These are phyloP conservation scores for Globisporangium nodosum DNA, from an alignment of 352 stramenopile species.

Conservation along the genomic window DNA sequence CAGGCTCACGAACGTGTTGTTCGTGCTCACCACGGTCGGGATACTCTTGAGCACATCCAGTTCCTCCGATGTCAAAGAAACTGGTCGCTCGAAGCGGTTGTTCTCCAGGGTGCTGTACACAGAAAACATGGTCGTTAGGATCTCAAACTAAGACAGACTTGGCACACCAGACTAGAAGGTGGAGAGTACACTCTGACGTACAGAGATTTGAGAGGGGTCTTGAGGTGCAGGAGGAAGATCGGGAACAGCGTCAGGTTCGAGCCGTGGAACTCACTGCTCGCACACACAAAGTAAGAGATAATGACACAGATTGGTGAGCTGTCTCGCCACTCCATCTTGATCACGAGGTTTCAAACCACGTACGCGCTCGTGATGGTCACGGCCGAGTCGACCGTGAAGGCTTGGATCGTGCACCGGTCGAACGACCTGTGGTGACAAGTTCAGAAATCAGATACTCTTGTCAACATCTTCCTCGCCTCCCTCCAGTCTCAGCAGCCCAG, in stretches of 20 bases:
- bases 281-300: background rate
- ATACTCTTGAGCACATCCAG: slow-evolving; percentile 14
- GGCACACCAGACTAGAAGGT: background rate
- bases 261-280: background rate
- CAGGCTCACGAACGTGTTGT: slow-evolving; percentile 12
- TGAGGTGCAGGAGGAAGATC: background rate
- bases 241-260: background rate
- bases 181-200: no score
- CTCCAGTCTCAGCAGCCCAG: background rate
- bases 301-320: background rate
- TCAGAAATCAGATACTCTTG: background rate
- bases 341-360: background rate
- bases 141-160: no score
- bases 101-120: slow-evolving; percentile 9
- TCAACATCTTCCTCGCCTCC: background rate
- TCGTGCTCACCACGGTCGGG: slow-evolving; percentile 8
- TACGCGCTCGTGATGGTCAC: background rate
- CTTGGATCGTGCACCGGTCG: slow-evolving; percentile 26
- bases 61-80: slow-evolving; percentile 13
- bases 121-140: background rate
- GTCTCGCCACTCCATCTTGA: background rate
- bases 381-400: slow-evolving; percentile 13
- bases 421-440: slow-evolving; percentile 28
- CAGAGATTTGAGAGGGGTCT: slow-evolving; percentile 1
- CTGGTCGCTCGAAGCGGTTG: slow-evolving; percentile 15